Conservation (phyloP, 352 stramenopile species). For the Salisapilia sapeloensis region DNA sequence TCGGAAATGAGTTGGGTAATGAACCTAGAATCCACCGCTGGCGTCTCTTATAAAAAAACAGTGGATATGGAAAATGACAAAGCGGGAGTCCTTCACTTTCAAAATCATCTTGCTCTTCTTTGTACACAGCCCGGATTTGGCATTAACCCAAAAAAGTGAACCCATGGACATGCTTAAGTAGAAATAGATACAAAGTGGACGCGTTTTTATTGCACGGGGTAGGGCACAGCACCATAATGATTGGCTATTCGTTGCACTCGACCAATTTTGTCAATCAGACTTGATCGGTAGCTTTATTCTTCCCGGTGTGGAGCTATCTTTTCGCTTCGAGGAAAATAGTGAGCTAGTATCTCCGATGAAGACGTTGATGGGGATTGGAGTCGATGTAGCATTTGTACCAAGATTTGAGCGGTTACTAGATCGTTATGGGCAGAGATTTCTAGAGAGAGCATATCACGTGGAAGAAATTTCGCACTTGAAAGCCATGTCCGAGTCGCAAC, state of each 20-base stretch:
- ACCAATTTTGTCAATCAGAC: conserved; percentile 1
- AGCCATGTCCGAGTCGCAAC: conserved; percentile 11
- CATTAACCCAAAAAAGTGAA: no score
- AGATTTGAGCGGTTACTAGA: conserved; percentile 31
- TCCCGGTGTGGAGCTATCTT: conserved; percentile 1
- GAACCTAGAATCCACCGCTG: no score
- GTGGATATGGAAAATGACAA: no score
- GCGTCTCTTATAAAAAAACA: no score
- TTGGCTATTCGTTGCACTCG: conserved; percentile 7
- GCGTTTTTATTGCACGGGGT: no score
- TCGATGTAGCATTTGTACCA: conserved; percentile 45
- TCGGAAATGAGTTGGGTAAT: no score
- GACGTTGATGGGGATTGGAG: conserved; percentile 60
- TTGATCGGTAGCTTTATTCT: conserved; percentile 1
- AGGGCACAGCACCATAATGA: no score
- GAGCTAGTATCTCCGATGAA: conserved; percentile 23
- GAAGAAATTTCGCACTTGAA: conserved; percentile 49
- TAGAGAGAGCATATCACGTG: conserved; percentile 40
- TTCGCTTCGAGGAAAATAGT: conserved; percentile 2
- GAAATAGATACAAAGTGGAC: no score
- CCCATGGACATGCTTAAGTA: no score
- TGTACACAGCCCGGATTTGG: no score
- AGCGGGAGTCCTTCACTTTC: no score
- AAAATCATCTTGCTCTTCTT: no score
- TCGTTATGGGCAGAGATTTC: conserved; percentile 43